Evolutionary conservation across 495 filamentous ascomycete species (phyloP).

Genomic region (Clavariopsis aquatica): DNA sequence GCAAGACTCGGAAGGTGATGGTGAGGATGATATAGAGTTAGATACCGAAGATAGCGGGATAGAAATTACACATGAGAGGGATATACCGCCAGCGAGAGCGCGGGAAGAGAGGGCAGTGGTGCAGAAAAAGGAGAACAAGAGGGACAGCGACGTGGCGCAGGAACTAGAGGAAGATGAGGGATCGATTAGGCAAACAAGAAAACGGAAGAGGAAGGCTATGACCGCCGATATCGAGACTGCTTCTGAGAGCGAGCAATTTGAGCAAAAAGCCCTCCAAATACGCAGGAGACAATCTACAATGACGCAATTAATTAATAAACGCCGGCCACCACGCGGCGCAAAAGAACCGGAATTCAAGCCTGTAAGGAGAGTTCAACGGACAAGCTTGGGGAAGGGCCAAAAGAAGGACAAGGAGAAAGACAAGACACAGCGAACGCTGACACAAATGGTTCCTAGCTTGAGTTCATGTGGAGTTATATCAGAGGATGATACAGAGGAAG

Average conservation of each 20-base stretch:
- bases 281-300: slow-evolving; percentile 34
- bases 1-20: slow-evolving; percentile 22
- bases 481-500: slow-evolving; percentile 23
- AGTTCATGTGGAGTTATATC: neutral
- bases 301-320: slow-evolving; percentile 25
- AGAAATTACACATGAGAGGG: neutral
- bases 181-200: neutral
- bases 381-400: slow-evolving; percentile 22
- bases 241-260: neutral
- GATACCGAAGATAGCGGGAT: neutral
- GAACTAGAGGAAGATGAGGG: slow-evolving; percentile 14
- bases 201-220: slow-evolving; percentile 23
- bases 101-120: neutral
- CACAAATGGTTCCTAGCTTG: slow-evolving; percentile 34
- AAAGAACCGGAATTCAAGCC: slow-evolving; percentile 26
- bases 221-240: no score
- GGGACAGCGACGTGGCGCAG: slow-evolving; percentile 8
- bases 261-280: slow-evolving; percentile 1
- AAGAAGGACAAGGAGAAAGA: slow-evolving; percentile 3
- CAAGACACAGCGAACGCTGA: slow-evolving; percentile 28
- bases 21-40: slow-evolving; percentile 14
- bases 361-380: slow-evolving; percentile 19
- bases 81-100: neutral
- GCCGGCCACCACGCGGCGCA: slow-evolving; percentile 16
- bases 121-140: slow-evolving; percentile 17